Percentiles rank a stretch among this genome's conserved stretches.
These are phyloP conservation scores for Monosporascus sp. DNA, from an alignment of 2,329 filamentous ascomycete species.

Conservation along the genomic window DNA sequence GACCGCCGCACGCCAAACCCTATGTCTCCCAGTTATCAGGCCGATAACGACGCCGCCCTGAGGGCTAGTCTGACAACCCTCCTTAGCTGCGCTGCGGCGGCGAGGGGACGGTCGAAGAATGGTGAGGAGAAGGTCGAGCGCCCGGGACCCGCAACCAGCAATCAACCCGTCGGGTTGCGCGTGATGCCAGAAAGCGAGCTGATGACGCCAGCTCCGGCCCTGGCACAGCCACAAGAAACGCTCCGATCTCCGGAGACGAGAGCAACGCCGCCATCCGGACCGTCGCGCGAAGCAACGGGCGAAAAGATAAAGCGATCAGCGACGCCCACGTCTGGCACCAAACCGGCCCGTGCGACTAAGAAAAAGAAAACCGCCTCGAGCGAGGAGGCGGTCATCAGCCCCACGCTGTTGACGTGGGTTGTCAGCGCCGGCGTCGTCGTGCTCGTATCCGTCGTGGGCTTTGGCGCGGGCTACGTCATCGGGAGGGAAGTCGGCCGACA, in stretches of 20 bases:
- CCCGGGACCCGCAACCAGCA: conserved; percentile 38
- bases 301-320: conserved; percentile 48
- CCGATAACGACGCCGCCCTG: conserved; percentile 88
- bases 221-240: conserved; percentile 12
- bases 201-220: conserved; percentile 29
- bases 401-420: conserved; percentile 59
- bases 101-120: conserved; percentile 70
- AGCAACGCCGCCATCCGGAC: conserved; percentile 4
- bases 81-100: conserved; percentile 89
- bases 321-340: conserved; percentile 29
- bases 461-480: conserved; percentile 64
- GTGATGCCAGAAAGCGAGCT: conserved; percentile 58
- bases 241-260: conserved; percentile 10
- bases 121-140: conserved; percentile 33
- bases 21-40: conserved; percentile 69
- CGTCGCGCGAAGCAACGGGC: conserved; percentile 15
- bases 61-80: conserved; percentile 91
- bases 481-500: conserved; percentile 61
- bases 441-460: conserved; percentile 62
- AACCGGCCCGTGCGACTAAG: conserved; percentile 44
- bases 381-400: conserved; percentile 43
- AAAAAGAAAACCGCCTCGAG: conserved; percentile 50
- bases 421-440: conserved; percentile 63
- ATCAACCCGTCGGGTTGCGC: conserved; percentile 52
- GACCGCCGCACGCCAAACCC: conserved; percentile 51